Evolutionary conservation across 2,329 filamentous ascomycete species (phyloP).

Genomic region (Endothia cerciana): DNA sequence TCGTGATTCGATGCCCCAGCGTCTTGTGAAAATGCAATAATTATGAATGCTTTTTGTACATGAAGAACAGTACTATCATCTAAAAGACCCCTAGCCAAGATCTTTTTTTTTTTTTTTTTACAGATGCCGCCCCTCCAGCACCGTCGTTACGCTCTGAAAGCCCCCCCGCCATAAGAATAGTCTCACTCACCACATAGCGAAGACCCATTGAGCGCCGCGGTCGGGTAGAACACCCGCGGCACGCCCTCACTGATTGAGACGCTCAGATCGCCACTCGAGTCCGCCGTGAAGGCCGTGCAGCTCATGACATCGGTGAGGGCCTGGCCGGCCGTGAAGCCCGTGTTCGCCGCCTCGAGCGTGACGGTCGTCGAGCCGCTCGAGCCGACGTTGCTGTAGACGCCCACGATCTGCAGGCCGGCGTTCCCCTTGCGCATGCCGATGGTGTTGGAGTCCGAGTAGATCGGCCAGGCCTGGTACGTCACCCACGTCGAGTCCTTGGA

Average conservation of each 20-base stretch:
- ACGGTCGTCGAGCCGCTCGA: constrained; percentile 37
- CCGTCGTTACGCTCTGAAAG: not conserved
- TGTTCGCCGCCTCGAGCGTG: constrained; percentile 40
- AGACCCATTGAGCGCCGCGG: constrained; percentile 39
- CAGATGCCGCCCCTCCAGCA: not conserved
- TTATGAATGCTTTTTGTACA: not conserved
- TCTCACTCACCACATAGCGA: constrained; percentile 38
- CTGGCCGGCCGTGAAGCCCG: constrained; percentile 42
- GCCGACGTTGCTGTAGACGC: constrained; percentile 47
- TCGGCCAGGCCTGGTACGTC: constrained; percentile 42
- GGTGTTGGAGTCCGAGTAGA: constrained; percentile 45
- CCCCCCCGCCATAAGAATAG: not conserved
- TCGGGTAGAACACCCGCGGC: constrained; percentile 47
- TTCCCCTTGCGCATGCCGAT: constrained; percentile 53
- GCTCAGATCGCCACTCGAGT: constrained; percentile 46
- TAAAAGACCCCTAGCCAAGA: not conserved
- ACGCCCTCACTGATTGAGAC: constrained; percentile 48
- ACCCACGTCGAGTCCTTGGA: constrained; percentile 43
- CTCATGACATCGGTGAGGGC: constrained; percentile 46
- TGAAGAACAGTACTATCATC: not conserved
- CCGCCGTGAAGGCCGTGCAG: constrained; percentile 48
- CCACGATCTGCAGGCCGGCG: constrained; percentile 41
- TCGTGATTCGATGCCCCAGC: not conserved
- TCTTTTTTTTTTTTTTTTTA: not conserved
- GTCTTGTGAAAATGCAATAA: not conserved